Conservation (phyloP, 495 filamentous ascomycete genomes). For the Amniculicola lignicola region DNA sequence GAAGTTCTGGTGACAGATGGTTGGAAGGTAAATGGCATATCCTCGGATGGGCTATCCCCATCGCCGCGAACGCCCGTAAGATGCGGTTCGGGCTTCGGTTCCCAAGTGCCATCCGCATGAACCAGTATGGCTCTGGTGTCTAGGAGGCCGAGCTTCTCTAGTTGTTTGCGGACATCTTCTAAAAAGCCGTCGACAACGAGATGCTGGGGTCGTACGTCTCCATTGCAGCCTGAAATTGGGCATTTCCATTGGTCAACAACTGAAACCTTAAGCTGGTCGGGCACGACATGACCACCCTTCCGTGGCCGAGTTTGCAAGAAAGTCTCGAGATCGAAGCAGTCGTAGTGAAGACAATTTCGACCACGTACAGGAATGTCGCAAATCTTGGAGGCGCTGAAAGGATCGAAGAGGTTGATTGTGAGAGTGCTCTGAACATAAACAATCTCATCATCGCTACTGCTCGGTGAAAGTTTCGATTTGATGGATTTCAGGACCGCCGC, state of each 20-base stretch:
- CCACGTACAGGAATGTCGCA: slow-evolving; percentile 69
- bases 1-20: not conserved
- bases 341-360: slow-evolving; percentile 59
- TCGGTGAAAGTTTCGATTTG: slow-evolving; percentile 46
- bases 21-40: not conserved
- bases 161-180: slow-evolving; percentile 48
- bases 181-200: slow-evolving; percentile 72
- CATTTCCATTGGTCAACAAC: slow-evolving; percentile 77
- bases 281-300: slow-evolving; percentile 41
- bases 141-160: slow-evolving; percentile 33
- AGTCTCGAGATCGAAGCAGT: slow-evolving; percentile 85
- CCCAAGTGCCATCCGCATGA: slow-evolving; percentile 41
- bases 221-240: slow-evolving; percentile 71
- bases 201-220: slow-evolving; percentile 67
- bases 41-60: slow-evolving; percentile 1
- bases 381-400: slow-evolving; percentile 62
- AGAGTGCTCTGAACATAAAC: slow-evolving; percentile 59
- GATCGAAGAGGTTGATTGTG: slow-evolving; percentile 72
- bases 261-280: no score
- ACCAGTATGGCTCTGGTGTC: slow-evolving; percentile 42
- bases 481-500: slow-evolving; percentile 48
- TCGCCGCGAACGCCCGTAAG: slow-evolving; percentile 4
- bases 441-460: slow-evolving; percentile 62
- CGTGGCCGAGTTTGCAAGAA: slow-evolving; percentile 65
- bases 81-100: slow-evolving; percentile 26